These are phyloP conservation scores for Aspergillus novoparasiticus DNA, from an alignment of 2,329 filamentous ascomycete species.

Conservation along the genomic window DNA sequence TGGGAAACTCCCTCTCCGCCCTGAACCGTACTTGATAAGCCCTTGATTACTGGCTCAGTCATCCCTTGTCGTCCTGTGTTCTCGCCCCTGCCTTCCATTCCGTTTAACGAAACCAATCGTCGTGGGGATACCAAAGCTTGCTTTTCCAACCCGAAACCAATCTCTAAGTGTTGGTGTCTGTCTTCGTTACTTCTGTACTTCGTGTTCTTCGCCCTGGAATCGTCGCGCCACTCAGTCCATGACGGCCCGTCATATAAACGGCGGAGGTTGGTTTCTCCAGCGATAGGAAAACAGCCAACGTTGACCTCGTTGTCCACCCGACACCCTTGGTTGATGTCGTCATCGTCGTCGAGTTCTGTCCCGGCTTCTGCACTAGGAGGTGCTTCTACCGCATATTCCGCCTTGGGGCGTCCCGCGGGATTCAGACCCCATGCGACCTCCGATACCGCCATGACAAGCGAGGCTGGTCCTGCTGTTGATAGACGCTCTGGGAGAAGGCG, in stretches of 20 bases:
- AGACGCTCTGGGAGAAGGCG: constrained; percentile 22
- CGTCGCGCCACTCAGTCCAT: constrained; percentile 33
- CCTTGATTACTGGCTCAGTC: background rate
- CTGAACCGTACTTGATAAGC: background rate
- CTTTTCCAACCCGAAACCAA: too few relatives aligned
- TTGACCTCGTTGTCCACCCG: constrained; percentile 1
- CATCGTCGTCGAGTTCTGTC: constrained; percentile 24
- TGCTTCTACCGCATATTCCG: constrained; percentile 12
- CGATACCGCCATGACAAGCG: constrained; percentile 15
- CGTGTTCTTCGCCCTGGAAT: constrained; percentile 23
- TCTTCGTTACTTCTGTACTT: background rate
- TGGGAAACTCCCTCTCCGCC: background rate
- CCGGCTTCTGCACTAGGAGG: constrained; percentile 16
- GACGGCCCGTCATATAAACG: constrained; percentile 34
- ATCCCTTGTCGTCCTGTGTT: background rate
- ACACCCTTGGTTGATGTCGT: constrained; percentile 25
- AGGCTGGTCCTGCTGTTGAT: constrained; percentile 22
- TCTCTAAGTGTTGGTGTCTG: background rate
- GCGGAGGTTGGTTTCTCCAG: constrained; percentile 37
- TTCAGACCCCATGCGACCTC: constrained; percentile 21
- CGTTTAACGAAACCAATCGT: background rate
- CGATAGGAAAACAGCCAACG: constrained; percentile 15
- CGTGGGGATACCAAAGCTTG: too few relatives aligned
- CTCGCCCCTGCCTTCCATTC: too few relatives aligned
- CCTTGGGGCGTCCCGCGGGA: constrained; percentile 10